Evolutionary conservation across 139 green algal species (phyloP), one percentile per base, ranked within the genome.

Genomic region (Coelastrella sp.): DNA sequence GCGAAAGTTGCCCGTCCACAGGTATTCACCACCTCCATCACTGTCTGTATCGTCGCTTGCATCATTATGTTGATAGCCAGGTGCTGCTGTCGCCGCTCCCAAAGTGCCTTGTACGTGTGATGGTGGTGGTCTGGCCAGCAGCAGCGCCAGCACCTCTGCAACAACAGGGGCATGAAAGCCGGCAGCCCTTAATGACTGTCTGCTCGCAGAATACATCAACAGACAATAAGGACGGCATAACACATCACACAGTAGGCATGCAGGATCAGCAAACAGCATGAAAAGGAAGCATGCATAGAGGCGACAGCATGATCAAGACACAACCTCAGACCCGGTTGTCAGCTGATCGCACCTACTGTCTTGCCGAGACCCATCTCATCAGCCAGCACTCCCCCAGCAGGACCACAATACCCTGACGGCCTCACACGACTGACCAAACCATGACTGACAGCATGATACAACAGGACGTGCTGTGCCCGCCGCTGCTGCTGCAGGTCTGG

Each of bases 401-500:
- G 83, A 22, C 83, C 83, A 23, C 66, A 80, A 22, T 59, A 88
- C 54, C 19, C 66, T 23, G 68, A 47, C n/a, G 83, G 83, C 13
- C 68, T 61, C 10, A 13, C 3, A 20, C 23, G 13, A 23, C 85
- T 83, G 10, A 90, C 56, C 7, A 90, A 23, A 4, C 73, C 85
- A 32, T 84, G 66, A 20, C 83, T 88, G 19, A 80, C 66, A n/a
- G 83, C 83, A 71, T 75, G 83, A 32, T 90, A 90, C 73, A 83
- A 22, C 57, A 82, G 16, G 20, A 81, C 2, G n/a, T 16, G 56
- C 73, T 71, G 66, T 71, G 60, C n/a, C 84, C 57, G 57, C 54
- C 57, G 68, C 83, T 79, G 68, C 73, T 68, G 68, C 83, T 80
- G 83, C 83, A 57, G 23, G 60, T 22, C 80, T 66, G 4, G 16